Base-by-base conservation (phyloP, 306 rosid species). In the Acacia acuminata region DNA sequence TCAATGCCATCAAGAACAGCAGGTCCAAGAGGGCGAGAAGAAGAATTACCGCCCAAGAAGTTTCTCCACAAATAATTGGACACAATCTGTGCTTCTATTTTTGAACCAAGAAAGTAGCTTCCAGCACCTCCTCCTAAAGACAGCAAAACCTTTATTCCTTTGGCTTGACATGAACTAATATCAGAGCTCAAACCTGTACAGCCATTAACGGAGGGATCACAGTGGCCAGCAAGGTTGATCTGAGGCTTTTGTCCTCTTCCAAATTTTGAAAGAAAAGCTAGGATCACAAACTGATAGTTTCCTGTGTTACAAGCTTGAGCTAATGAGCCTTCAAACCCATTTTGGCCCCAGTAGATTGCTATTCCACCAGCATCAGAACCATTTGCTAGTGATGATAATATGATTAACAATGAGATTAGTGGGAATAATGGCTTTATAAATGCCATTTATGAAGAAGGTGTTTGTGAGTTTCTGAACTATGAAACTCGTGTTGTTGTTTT, bases 1-100 rank as follows among this genome's bases (percentile, higher is more conserved):
- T 86, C 88, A 8, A 82, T 77, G 16, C 89, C 92, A 10, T 89
- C 90, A 14, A 87, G 85, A 58, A 87, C 83, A 2, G 89, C 87
- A 2, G 81, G 77, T 2, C 92, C 90, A 1, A 89, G 82, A 2
- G 92, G 92, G 34, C 90, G 81, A 1, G 89, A 85, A 1, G 81
- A 20, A 20, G 90, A 89, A 5, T 14, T 8, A 1, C 89, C 89
- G 13, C 92, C 92, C 19, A 89, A 71, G 65, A 83, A 88, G 68
- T 85, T 88, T 71, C 82, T 86, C 86, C 84, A 86, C 24, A 86
- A 85, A 56, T 86, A 86, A 48, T 76, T 75, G 1, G 88, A 84
- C 5, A 86, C 88, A 44, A 73, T 38, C n/a, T 32, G 65, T 10
- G 87, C 89, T 34, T 89, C 87, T 15, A 45, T 69, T 19, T 81